Percentiles rank a stretch among this genome's conserved stretches.
Evolutionary conservation across 257 asterid genomes (phyloP).

Genomic region (Solanum appendiculatum): DNA sequence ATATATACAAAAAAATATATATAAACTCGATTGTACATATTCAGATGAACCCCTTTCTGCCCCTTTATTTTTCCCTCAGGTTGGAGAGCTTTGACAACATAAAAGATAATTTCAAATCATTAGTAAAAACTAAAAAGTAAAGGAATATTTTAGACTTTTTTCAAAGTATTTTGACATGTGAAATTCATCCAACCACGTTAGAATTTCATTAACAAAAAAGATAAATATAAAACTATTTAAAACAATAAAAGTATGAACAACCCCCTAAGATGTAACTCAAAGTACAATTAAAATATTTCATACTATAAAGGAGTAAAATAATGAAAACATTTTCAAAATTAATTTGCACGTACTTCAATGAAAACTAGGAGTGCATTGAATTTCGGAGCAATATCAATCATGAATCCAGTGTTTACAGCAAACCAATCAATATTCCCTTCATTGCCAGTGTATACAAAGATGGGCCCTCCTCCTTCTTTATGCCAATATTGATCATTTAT

Average conservation of each 20-base stretch:
- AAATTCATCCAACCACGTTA: not conserved
- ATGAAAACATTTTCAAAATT: not conserved
- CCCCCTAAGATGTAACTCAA: not conserved
- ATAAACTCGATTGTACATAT: not conserved
- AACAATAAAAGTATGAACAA: not conserved
- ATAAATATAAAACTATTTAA: not conserved
- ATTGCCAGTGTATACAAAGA: conserved; percentile 72
- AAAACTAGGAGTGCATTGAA: conserved; percentile 61
- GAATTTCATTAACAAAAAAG: not conserved
- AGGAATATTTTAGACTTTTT: not conserved
- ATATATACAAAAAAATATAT: not conserved
- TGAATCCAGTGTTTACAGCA: conserved; percentile 68
- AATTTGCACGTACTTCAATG: conserved; percentile 36
- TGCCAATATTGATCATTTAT: conserved; percentile 49
- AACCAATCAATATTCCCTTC: conserved; percentile 86
- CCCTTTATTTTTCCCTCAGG: not conserved
- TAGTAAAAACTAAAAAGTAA: not conserved
- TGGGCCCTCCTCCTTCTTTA: conserved; percentile 35
- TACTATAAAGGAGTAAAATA: not conserved
- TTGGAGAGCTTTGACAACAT: not conserved
- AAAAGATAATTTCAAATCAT: not conserved
- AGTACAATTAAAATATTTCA: not conserved
- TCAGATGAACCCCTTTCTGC: not conserved
- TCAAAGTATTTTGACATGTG: not conserved
- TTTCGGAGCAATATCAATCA: conserved; percentile 65